Base-by-base conservation (phyloP, 2,329 filamentous ascomycete genomes). In the Penicillium crustosum region DNA sequence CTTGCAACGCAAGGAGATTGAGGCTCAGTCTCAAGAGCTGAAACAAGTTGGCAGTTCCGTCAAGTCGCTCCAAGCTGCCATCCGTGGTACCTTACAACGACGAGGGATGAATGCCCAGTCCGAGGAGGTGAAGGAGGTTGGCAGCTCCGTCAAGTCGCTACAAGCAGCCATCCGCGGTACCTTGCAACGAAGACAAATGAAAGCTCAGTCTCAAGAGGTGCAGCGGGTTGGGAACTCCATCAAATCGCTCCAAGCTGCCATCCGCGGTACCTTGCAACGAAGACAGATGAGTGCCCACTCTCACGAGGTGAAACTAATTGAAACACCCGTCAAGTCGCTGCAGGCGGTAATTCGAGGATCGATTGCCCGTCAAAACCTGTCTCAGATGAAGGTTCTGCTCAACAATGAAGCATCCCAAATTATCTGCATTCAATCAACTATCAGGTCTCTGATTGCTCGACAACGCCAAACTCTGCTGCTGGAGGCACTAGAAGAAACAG, bases 91-190 rank as follows among this genome's bases (percentile, higher is more conserved):
- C 76, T 73, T 91, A 58, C 73, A 86, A 62, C 82, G 90, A 67
- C 80, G 77, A 60, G 60, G 73, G 25, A 62, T 74, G 56, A 63
- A 47, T 48, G 61, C 63, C 6, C 70, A 75, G 42, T 64, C 65
- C 13, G 61, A 62, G 3, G 62, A 70, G 31, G 67, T 64, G 58
- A 84, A 55, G 25, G 73, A 88, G 53, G 79, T 81, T 21, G 75
- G 82, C 49, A 82, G 86, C 57, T 77, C 57, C 19, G 56, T 71
- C 35, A 62, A 70, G 36, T 61, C 80, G 7, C 71, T 89, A 3
- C 87, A 91, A 71, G 82, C 83, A 51, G 83, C 83, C 38, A 83
- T 86, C 63, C 83, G 89, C 58, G 90, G 89, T 66, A 83, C 86
- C 76, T 73, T 91, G 58, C 73, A 86, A 61, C 82, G 90, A 66